phyloP scores from a whole-genome alignment of 768 basidiomycete species.

The Termitomyces bulborhizus region DNA sequence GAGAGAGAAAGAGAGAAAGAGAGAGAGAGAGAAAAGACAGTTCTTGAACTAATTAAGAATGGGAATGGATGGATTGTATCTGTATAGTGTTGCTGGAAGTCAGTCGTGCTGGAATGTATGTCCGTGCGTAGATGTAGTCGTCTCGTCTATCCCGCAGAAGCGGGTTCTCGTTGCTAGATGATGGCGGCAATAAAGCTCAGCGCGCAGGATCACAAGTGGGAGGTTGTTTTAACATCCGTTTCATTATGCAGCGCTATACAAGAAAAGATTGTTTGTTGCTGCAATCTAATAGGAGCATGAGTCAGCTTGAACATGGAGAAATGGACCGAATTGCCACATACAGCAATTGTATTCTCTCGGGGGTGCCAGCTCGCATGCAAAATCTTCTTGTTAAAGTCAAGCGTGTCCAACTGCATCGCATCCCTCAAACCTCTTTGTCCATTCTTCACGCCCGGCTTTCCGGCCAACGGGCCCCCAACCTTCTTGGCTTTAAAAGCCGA shows the following conservation, averaged over 20 bases:
- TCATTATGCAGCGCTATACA: constrained; percentile 66
- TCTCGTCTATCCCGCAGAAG: constrained; percentile 16
- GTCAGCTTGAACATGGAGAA: neutral
- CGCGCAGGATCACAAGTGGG: constrained; percentile 11
- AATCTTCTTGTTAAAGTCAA: constrained; percentile 98
- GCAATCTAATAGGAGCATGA: constrained; percentile 60
- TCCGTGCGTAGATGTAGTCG: constrained; percentile 16
- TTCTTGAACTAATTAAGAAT: constrained; percentile 13
- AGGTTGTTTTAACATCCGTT: constrained; percentile 12
- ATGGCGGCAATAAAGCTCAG: constrained; percentile 9
- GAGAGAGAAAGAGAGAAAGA: neutral
- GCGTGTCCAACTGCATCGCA: constrained; percentile 78
- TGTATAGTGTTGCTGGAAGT: constrained; percentile 15
- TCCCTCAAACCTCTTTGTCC: constrained; percentile 76
- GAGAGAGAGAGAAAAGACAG: neutral
- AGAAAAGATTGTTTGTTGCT: constrained; percentile 93
- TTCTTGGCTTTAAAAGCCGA: constrained; percentile 99
- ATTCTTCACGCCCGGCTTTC: constrained; percentile 67
- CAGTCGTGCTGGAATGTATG: constrained; percentile 12
- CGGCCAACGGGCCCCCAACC: constrained; percentile 81
- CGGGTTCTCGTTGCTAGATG: constrained; percentile 15
- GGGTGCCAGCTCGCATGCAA: constrained; percentile 97
- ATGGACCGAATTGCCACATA: constrained; percentile 31
- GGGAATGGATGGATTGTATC: constrained; percentile 13
- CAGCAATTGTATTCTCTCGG: constrained; percentile 95